These are phyloP conservation scores for Eutrema salsugineum DNA, from an alignment of 441 rosid genomes.

Conservation along the genomic window DNA sequence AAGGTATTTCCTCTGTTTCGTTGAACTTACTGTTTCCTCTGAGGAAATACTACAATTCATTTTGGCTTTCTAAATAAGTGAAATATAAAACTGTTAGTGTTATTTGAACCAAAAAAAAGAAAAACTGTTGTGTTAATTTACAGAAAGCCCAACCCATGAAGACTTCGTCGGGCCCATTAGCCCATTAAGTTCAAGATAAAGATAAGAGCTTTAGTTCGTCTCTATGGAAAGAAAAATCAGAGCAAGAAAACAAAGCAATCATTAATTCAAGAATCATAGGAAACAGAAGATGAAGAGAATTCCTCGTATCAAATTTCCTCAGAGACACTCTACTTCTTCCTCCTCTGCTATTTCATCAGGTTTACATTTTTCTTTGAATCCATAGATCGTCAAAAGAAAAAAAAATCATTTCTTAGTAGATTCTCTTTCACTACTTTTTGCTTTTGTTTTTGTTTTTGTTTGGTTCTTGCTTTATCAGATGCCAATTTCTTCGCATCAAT, in stretches of 20 bases:
- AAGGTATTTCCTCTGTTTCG: no score
- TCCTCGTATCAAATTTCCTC: constrained; percentile 72
- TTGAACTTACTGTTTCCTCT: no score
- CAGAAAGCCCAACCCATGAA: background rate
- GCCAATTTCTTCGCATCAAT: background rate
- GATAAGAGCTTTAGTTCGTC: constrained; percentile 8
- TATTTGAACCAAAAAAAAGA: no score
- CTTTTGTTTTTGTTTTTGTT: background rate
- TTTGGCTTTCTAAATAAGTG: no score
- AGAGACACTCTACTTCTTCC: constrained; percentile 42
- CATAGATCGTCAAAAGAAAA: background rate
- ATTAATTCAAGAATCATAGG: background rate
- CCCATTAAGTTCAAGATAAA: constrained; percentile 27
- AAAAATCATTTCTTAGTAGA: background rate
- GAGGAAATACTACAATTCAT: no score
- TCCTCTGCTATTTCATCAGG: constrained; percentile 32
- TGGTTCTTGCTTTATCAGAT: background rate
- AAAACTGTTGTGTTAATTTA: background rate
- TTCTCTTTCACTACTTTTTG: background rate
- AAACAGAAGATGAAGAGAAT: constrained; percentile 53
- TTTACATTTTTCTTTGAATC: constrained; percentile 2
- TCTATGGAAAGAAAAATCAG: constrained; percentile 5
- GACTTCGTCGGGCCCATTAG: background rate
- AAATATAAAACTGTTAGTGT: no score
- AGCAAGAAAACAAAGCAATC: constrained; percentile 20